A percentile compares a stretch with the other conserved stretches of the same genome.
phyloP scores from a whole-genome alignment of 2,329 filamentous ascomycete genomes.

The Chaetomium sp. region DNA sequence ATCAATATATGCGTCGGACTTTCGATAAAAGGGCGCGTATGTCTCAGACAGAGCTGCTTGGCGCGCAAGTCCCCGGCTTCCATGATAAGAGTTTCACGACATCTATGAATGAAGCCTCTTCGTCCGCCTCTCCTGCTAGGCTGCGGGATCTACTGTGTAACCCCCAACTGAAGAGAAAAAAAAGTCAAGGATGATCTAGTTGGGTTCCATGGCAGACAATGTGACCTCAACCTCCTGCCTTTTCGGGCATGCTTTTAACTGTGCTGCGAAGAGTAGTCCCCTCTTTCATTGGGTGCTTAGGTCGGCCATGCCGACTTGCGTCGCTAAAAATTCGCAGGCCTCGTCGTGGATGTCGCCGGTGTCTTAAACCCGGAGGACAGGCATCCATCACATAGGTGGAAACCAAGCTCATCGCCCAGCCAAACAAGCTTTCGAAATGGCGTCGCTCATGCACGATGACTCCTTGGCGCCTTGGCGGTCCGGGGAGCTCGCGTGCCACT shows the following conservation, averaged over 20 bases:
- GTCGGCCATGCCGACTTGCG: background rate
- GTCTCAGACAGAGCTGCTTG: too few species aligned
- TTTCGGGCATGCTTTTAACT: background rate
- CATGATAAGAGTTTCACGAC: too few species aligned
- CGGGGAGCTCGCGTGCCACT: background rate
- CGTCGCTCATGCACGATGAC: background rate
- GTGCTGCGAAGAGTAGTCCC: background rate
- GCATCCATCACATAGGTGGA: background rate
- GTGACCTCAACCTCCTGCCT: constrained; percentile 14
- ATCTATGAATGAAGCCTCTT: too few species aligned
- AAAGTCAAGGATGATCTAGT: background rate
- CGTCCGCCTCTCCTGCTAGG: too few species aligned
- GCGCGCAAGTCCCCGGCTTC: too few species aligned
- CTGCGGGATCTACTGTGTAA: too few species aligned
- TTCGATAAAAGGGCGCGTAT: too few species aligned
- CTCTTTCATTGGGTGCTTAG: constrained; percentile 2
- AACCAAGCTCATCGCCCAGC: background rate
- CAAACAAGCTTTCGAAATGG: constrained; percentile 1
- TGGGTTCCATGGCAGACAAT: constrained; percentile 3
- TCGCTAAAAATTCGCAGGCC: background rate
- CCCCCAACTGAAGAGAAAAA: background rate
- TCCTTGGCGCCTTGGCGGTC: constrained; percentile 11
- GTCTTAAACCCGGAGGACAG: background rate
- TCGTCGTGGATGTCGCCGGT: background rate
- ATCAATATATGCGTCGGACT: too few species aligned